Evolutionary conservation across 2,329 filamentous ascomycete genomes (phyloP).

Genomic region (Aspergillus tamarii): DNA sequence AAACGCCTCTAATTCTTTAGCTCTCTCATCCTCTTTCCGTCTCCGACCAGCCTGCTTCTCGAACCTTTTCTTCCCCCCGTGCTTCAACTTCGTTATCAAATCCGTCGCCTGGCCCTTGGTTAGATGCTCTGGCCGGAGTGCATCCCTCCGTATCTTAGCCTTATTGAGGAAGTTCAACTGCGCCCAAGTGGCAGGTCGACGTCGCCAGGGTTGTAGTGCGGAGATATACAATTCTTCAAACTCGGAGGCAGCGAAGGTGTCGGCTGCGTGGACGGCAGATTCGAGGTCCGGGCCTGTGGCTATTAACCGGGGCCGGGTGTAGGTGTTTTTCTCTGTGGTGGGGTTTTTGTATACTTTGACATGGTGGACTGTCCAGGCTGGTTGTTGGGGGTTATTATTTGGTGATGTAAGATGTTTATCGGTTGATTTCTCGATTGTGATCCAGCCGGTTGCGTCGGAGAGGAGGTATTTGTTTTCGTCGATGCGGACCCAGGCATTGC

Average conservation of each 20-base stretch:
- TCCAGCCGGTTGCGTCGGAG: conserved; percentile 63
- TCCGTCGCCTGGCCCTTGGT: conserved; percentile 82
- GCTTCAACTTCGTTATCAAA: conserved; percentile 90
- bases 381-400: conserved; percentile 12
- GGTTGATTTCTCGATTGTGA: conserved; percentile 51
- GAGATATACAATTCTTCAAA: conserved; percentile 71
- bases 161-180: conserved; percentile 52
- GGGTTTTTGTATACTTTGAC: conserved; percentile 35
- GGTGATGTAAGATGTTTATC: neutral
- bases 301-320: conserved; percentile 69
- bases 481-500: conserved; percentile 80
- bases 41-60: conserved; percentile 39
- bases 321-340: conserved; percentile 55
- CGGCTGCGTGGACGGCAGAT: conserved; percentile 80
- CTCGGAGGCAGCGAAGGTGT: conserved; percentile 72
- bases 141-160: conserved; percentile 27
- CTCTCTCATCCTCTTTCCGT: conserved; percentile 16
- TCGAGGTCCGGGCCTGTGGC: conserved; percentile 67
- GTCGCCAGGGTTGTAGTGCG: conserved; percentile 71
- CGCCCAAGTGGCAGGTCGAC: conserved; percentile 59
- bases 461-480: conserved; percentile 73
- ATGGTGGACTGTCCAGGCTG: conserved; percentile 35
- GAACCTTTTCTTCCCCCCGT: conserved; percentile 73
- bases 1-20: conserved; percentile 17
- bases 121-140: conserved; percentile 49